Percentiles rank a stretch among this genome's conserved stretches.
Conservation (phyloP, 2,329 filamentous ascomycete genomes). For the Aureobasidium leucospermi region DNA sequence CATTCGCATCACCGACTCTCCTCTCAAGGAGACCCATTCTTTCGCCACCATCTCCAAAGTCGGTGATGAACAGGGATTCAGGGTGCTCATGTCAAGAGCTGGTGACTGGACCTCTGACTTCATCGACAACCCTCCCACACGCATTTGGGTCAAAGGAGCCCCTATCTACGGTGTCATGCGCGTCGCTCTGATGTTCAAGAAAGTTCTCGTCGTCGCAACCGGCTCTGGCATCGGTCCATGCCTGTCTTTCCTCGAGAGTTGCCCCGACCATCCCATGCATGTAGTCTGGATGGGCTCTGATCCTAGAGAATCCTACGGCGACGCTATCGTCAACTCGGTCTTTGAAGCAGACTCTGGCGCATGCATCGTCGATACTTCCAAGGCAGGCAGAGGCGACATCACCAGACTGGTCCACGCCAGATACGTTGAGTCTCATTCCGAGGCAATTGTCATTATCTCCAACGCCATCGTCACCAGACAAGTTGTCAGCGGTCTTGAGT, state of each 20-base stretch:
- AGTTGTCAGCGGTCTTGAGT: conserved; percentile 63
- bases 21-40: conserved; percentile 65
- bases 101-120: conserved; percentile 65
- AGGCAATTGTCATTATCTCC: conserved; percentile 67
- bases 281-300: conserved; percentile 63
- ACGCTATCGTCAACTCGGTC: conserved; percentile 50
- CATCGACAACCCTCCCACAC: conserved; percentile 54
- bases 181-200: conserved; percentile 58
- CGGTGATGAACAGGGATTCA: conserved; percentile 49
- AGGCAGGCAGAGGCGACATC: conserved; percentile 54
- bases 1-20: conserved; percentile 54
- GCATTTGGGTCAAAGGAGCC: conserved; percentile 61
- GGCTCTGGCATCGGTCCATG: conserved; percentile 68
- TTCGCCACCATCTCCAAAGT: conserved; percentile 66
- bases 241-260: conserved; percentile 52
- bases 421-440: conserved; percentile 40
- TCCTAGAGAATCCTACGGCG: conserved; percentile 57
- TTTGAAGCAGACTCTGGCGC: conserved; percentile 52
- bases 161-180: conserved; percentile 62
- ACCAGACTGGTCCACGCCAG: conserved; percentile 48
- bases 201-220: conserved; percentile 60
- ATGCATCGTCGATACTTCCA: conserved; percentile 59
- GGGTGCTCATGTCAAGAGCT: conserved; percentile 62
- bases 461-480: conserved; percentile 61
- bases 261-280: conserved; percentile 43